Evolutionary conservation across 331 rosid genomes (phyloP).

Genomic region (Pyrus hybrid): DNA sequence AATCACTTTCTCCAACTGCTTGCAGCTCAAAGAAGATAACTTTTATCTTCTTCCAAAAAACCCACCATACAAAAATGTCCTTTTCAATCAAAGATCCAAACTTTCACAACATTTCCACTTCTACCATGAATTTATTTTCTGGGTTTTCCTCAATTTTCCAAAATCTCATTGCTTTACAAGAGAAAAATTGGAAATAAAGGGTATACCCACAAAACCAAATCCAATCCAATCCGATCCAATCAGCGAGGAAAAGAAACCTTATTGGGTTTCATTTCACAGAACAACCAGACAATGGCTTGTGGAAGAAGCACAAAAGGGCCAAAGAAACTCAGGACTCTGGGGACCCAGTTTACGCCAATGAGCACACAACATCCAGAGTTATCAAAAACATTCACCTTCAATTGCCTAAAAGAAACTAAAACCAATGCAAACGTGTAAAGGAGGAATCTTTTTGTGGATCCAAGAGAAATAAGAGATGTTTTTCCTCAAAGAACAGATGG

Average conservation of each 20-base stretch:
- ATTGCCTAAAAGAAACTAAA: conserved; percentile 19
- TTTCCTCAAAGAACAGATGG: conserved; percentile 21
- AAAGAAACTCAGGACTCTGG: conserved; percentile 16
- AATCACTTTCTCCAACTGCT: conserved; percentile 7
- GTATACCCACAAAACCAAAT: conserved; percentile 15
- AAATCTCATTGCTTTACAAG: conserved; percentile 18
- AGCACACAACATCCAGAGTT: conserved; percentile 5
- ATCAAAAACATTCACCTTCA: conserved; percentile 13
- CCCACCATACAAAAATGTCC: conserved; percentile 1
- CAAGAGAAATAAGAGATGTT: conserved; percentile 23
- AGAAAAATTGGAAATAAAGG: background rate
- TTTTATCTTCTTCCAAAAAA: conserved; percentile 5
- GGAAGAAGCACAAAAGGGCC: conserved; percentile 2
- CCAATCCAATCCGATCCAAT: conserved; percentile 6
- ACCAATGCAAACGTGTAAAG: conserved; percentile 19
- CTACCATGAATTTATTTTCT: background rate
- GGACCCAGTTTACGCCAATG: conserved; percentile 2
- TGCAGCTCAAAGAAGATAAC: conserved; percentile 20
- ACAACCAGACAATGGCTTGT: conserved; percentile 26
- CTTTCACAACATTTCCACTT: conserved; percentile 12
- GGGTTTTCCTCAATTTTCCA: conserved; percentile 7
- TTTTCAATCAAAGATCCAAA: conserved; percentile 16
- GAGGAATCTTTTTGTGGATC: conserved; percentile 42
- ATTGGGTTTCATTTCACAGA: conserved; percentile 24
- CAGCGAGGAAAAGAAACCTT: conserved; percentile 17